phyloP scores from a whole-genome alignment of 306 rosid species.

The apple (Malus domestica) region DNA sequence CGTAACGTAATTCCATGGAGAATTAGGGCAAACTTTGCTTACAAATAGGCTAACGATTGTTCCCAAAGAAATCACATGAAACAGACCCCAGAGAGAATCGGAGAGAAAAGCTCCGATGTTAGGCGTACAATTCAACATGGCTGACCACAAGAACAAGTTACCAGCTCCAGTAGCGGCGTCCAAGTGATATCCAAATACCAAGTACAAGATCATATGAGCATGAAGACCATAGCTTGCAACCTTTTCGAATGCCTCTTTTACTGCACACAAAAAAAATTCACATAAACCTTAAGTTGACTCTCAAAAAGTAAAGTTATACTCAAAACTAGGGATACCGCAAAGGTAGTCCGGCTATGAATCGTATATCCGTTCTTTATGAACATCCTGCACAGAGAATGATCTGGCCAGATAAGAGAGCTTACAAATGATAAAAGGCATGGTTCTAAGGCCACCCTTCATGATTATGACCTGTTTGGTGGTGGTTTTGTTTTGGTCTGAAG shows the following conservation, averaged over 20 bases:
- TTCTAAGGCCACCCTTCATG: constrained; percentile 62
- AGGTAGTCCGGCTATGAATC: background rate
- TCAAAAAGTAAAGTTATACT: background rate
- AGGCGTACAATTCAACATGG: constrained; percentile 35
- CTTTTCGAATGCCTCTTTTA: constrained; percentile 72
- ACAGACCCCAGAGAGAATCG: constrained; percentile 71
- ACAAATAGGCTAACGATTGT: constrained; percentile 43
- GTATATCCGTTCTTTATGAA: background rate
- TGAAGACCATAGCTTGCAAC: constrained; percentile 62
- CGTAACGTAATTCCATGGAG: background rate
- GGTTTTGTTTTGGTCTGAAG: constrained; percentile 31
- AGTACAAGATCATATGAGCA: constrained; percentile 58
- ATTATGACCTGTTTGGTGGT: constrained; percentile 9
- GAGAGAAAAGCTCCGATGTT: constrained; percentile 73
- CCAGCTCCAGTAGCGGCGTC: constrained; percentile 32
- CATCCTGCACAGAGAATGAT: background rate
- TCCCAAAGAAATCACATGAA: constrained; percentile 49
- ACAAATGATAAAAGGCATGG: constrained; percentile 84
- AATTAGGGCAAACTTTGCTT: constrained; percentile 12
- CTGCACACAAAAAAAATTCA: constrained; percentile 23
- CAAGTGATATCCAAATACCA: constrained; percentile 38
- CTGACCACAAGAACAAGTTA: constrained; percentile 48
- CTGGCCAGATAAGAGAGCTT: background rate
- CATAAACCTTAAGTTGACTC: too few species aligned
- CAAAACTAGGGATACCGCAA: background rate